Conservation (phyloP, 108 stramenopile species). For the Skeletonema marinoi region DNA sequence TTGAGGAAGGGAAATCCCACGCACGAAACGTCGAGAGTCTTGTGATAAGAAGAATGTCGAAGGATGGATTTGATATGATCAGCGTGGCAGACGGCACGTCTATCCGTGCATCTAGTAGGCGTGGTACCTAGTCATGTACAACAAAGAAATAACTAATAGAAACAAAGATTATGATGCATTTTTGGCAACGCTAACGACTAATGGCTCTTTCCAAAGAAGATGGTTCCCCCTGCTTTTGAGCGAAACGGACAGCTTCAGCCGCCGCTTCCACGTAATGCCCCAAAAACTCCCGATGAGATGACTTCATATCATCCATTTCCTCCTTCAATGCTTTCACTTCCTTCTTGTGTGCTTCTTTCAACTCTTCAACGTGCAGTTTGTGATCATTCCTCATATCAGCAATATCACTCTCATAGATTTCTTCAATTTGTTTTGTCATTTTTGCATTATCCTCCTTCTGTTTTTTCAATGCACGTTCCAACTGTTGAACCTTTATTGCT, state of each 20-base stretch:
- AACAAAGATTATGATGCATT: neutral
- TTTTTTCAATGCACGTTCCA: neutral
- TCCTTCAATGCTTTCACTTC: neutral
- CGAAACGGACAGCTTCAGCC: neutral
- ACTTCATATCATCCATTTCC: neutral
- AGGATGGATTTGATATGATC: conserved; percentile 60
- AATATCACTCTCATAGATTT: neutral
- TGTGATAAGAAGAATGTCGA: conserved; percentile 67
- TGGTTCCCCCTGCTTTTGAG: neutral
- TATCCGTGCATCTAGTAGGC: conserved; percentile 5
- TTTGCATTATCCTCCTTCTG: neutral
- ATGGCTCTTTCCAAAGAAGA: neutral
- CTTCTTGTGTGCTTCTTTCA: neutral
- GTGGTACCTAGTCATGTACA: neutral
- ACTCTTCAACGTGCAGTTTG: neutral
- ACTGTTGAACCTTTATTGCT: neutral
- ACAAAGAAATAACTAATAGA: neutral
- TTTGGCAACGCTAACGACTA: neutral
- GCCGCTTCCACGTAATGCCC: neutral
- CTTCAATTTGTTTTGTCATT: neutral
- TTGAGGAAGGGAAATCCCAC: conserved; percentile 63
- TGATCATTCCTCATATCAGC: neutral
- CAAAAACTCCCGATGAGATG: neutral
- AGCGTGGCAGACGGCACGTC: conserved; percentile 68
- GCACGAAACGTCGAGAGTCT: conserved; percentile 72